Conservation (phyloP, 1,284 basidiomycete genomes). For the Flammula alnicola region DNA sequence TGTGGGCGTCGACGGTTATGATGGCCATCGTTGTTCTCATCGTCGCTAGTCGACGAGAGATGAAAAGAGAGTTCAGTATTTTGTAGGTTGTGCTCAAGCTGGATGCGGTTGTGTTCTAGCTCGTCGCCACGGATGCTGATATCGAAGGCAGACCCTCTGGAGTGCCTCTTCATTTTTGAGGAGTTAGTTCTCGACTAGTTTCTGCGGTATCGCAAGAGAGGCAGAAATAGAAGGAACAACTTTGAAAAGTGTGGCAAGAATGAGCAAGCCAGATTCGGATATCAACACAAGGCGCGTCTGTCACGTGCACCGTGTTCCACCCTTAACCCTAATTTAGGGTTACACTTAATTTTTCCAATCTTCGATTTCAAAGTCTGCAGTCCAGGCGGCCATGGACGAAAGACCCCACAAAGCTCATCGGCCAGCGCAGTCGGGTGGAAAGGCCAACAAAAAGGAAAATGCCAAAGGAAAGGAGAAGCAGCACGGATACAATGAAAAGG, state of each 20-base stretch:
- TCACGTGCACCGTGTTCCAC: conserved; percentile 23
- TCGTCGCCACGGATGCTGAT: conserved; percentile 66
- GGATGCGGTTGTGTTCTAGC: conserved; percentile 71
- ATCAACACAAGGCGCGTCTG: conserved; percentile 22
- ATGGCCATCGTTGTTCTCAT: conserved; percentile 24
- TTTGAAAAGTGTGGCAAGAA: conserved; percentile 4
- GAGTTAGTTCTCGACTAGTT: too few species aligned
- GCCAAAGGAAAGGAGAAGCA: conserved; percentile 74
- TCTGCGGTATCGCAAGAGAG: conserved; percentile 27
- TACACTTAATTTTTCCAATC: not conserved
- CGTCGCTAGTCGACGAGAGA: conserved; percentile 52
- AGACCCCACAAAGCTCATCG: conserved; percentile 80
- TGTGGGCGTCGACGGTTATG: conserved; percentile 6
- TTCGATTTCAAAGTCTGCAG: not conserved
- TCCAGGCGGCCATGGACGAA: conserved; percentile 74
- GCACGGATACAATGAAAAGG: conserved; percentile 90
- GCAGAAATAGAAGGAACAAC: not conserved
- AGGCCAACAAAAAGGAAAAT: conserved; percentile 82
- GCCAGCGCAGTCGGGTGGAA: conserved; percentile 71
- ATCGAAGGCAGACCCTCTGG: conserved; percentile 38
- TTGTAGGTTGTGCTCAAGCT: conserved; percentile 75
- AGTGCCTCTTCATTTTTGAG: conserved; percentile 39
- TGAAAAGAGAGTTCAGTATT: conserved; percentile 72
- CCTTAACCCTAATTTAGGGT: conserved; percentile 3
- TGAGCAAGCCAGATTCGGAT: not conserved